Evolutionary conservation across 1,284 basidiomycete species (phyloP).

Genomic region (Coniferiporia weirii): DNA sequence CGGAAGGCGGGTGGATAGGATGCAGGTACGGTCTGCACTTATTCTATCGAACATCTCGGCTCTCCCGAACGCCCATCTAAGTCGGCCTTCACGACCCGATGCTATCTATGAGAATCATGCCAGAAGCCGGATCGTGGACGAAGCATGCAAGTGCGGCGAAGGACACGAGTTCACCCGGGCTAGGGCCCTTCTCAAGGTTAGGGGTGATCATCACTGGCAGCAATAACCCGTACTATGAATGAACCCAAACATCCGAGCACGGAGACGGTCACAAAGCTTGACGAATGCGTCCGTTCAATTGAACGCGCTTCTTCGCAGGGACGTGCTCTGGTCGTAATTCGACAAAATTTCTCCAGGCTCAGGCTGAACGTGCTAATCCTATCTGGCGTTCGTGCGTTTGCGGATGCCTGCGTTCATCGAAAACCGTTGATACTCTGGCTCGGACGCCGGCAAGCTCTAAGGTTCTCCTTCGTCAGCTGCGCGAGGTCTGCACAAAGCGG

Average conservation of each 20-base stretch:
- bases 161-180: background rate
- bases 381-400: too few species aligned
- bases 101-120: background rate
- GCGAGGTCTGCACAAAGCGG: too few species aligned
- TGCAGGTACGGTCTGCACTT: too few species aligned
- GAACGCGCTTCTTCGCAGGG: background rate
- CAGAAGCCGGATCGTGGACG: background rate
- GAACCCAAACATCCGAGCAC: background rate
- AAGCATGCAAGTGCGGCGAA: background rate
- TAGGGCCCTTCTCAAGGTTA: background rate
- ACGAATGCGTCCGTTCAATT: background rate
- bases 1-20: too few species aligned
- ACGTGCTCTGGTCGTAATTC: too few species aligned
- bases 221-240: background rate
- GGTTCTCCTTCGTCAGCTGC: too few species aligned
- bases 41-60: background rate
- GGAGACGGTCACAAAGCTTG: background rate
- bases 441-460: too few species aligned
- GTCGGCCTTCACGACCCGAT: background rate
- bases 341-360: too few species aligned
- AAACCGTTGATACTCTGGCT: too few species aligned
- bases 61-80: background rate
- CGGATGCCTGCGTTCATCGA: too few species aligned
- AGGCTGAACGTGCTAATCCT: too few species aligned
- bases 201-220: background rate